Evolutionary conservation across 2,329 filamentous ascomycete genomes (phyloP).

Genomic region (Clarireedia hainanense): DNA sequence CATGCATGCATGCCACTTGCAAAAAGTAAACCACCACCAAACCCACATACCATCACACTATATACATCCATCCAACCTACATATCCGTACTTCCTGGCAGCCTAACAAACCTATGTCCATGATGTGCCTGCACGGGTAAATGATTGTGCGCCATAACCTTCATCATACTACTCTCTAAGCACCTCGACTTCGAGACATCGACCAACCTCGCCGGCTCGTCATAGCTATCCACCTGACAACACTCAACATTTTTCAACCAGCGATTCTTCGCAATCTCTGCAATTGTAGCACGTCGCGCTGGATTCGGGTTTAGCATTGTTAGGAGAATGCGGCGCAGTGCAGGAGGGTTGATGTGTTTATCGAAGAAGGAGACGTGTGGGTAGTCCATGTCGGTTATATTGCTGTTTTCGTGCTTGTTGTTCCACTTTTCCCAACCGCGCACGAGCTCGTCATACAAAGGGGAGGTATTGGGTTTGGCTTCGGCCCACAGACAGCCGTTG

Average conservation of each 20-base stretch:
- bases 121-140: no score
- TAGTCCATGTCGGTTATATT: slow-evolving; percentile 54
- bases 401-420: slow-evolving; percentile 39
- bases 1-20: no score
- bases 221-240: slow-evolving; percentile 66
- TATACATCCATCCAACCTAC: no score
- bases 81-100: no score
- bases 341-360: slow-evolving; percentile 56
- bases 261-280: slow-evolving; percentile 59
- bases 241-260: slow-evolving; percentile 70
- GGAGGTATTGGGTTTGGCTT: slow-evolving; percentile 46
- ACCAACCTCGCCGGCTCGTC: slow-evolving; percentile 52
- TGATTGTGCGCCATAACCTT: no score
- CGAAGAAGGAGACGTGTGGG: slow-evolving; percentile 57
- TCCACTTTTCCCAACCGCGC: slow-evolving; percentile 61
- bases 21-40: no score
- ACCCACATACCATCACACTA: no score
- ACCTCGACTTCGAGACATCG: slow-evolving; percentile 43
- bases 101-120: no score
- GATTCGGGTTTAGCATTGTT: slow-evolving; percentile 77
- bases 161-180: no score
- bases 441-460: slow-evolving; percentile 56
- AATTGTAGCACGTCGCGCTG: slow-evolving; percentile 61
- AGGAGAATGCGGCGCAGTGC: slow-evolving; percentile 64
- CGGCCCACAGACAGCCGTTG: slow-evolving; percentile 65